phyloP scores from a whole-genome alignment of 202 grass and related monocot species.

The Zoysia matrella region DNA sequence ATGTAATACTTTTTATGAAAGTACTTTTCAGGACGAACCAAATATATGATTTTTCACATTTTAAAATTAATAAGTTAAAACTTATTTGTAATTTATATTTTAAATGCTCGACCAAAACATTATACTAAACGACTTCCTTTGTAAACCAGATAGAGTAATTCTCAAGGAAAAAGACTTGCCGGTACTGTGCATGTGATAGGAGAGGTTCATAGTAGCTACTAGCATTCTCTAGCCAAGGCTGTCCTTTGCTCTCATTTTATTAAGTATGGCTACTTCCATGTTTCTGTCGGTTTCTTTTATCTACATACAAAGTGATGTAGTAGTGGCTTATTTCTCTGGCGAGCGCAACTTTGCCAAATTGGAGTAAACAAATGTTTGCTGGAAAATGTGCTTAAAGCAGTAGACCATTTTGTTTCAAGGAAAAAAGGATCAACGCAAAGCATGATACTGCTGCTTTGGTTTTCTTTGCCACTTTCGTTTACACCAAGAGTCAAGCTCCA shows the following conservation, averaged over 20 bases:
- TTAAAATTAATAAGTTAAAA: too few relatives aligned
- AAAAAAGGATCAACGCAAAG: constrained; percentile 27
- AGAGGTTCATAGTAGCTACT: not conserved
- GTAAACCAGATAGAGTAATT: not conserved
- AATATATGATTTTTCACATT: too few relatives aligned
- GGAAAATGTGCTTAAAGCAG: constrained; percentile 27
- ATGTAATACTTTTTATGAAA: too few relatives aligned
- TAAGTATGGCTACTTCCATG: constrained; percentile 21
- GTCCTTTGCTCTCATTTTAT: constrained; percentile 32
- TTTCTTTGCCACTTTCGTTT: constrained; percentile 22
- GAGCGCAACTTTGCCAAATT: constrained; percentile 24
- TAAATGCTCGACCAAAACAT: too few relatives aligned
- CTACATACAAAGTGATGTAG: constrained; percentile 22
- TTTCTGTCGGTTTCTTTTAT: constrained; percentile 22
- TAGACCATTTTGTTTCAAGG: constrained; percentile 13
- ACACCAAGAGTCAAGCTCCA: constrained; percentile 36
- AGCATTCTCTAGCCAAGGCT: constrained; percentile 13
- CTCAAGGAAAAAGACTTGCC: not conserved
- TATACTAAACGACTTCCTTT: too few relatives aligned
- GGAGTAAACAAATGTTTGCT: constrained; percentile 17
- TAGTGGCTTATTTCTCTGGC: constrained; percentile 28
- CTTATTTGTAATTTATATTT: too few relatives aligned
- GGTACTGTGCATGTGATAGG: not conserved
- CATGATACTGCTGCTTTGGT: constrained; percentile 35
- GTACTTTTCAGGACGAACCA: too few relatives aligned